Base-by-base conservation (phyloP, 139 green algal genomes). In the Astrephomene gubernaculifera region DNA sequence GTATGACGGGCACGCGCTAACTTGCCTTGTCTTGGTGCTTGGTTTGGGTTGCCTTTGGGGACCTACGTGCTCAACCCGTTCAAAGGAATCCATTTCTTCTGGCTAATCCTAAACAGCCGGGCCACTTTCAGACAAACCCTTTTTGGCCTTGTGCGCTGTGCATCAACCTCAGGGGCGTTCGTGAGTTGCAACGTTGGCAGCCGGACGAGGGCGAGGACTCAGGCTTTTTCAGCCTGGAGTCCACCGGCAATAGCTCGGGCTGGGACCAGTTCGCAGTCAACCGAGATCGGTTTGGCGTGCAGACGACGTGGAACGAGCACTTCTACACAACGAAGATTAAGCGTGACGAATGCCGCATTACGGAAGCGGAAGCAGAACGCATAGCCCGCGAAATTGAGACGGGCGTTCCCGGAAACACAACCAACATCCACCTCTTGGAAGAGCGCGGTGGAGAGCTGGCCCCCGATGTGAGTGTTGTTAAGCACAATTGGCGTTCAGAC, bases 211-310 rank as follows among this genome's bases (percentile, higher is more conserved):
- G 73, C 53, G 44, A 80, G 1, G 87, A 90, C 68, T 27, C 57
- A 1, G 36, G 41, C 7, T 43, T 82, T 43, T 86, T 92, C 64
- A 65, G 33, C n/a, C 75, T 94, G 35, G 91, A 93, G 73, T 43
- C 74, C 12, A 79, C 84, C 4, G 43, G 38, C 24, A 53, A 22
- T 22, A 70, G 52, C 70, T 27, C 29, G 1, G 87, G 79, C 35
- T 99, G 96, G 96, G 96, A 99, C 89, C 96, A 99, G 87, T 99
- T 99, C 90, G 94, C 93, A 8, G 89, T 93, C 27, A 99, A 99
- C 87, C 67, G 94, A 72, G 45, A 87, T 33, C 93, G 94, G 84
- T 99, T 98, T 87, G 96, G 96, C 14, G 93, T 98, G 52, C 71
- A 91, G 14, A 97, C 91, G 36, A 94, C 89, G 45, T 98, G 94